These are phyloP conservation scores for Heterococcus sp. DNA, from an alignment of 108 stramenopile species.

Conservation along the genomic window DNA sequence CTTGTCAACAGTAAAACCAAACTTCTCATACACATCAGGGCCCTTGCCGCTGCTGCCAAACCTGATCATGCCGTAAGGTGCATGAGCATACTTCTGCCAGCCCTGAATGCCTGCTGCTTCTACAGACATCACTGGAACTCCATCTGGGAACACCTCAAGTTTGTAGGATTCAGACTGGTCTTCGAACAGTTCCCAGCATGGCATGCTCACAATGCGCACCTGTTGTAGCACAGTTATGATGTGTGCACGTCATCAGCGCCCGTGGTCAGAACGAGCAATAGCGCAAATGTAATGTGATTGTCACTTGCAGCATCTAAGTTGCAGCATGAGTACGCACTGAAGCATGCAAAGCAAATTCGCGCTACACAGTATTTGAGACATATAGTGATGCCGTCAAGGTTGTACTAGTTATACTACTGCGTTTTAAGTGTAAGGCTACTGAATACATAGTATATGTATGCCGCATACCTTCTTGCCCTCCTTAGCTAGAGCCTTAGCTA, in stretches of 20 bases:
- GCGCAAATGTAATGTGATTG: too few species aligned
- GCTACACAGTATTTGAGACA: too few species aligned
- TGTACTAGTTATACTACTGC: too few species aligned
- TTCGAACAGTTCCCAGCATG: slow-evolving; percentile 89
- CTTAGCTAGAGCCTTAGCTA: slow-evolving; percentile 73
- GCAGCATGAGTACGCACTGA: too few species aligned
- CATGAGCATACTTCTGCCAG: slow-evolving; percentile 89
- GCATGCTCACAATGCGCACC: slow-evolving; percentile 87
- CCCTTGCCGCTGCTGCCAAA: slow-evolving; percentile 83
- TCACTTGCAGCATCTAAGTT: too few species aligned
- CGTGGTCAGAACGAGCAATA: too few species aligned
- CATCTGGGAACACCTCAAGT: slow-evolving; percentile 75
- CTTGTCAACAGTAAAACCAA: slow-evolving; percentile 85
- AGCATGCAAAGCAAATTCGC: too few species aligned
- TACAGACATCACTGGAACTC: slow-evolving; percentile 83
- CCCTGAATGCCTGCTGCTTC: slow-evolving; percentile 81
- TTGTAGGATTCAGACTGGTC: slow-evolving; percentile 84
- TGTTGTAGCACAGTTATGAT: neutral
- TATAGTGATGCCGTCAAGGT: too few species aligned
- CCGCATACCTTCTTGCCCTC: slow-evolving; percentile 44
- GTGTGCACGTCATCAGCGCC: too few species aligned
- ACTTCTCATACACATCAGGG: slow-evolving; percentile 68
- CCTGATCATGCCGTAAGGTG: slow-evolving; percentile 73
- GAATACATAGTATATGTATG: too few species aligned
- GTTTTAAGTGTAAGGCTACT: too few species aligned